These are phyloP conservation scores for Alnus rubra DNA, from an alignment of 306 rosid genomes.

Conservation along the genomic window DNA sequence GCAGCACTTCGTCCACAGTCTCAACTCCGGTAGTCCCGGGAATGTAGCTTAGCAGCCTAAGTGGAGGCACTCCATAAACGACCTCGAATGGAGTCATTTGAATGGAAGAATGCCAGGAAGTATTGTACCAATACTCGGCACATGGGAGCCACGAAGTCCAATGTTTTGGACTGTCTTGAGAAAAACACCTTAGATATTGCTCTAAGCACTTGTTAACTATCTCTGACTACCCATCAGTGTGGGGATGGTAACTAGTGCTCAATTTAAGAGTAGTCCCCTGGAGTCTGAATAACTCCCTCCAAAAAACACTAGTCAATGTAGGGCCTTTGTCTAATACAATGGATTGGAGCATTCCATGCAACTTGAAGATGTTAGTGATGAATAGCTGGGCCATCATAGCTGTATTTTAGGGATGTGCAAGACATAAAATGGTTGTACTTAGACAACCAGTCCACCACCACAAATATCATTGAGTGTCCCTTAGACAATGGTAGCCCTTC, in stretches of 20 bases:
- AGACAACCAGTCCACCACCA: no score
- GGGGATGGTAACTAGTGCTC: no score
- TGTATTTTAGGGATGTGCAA: neutral
- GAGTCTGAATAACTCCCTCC: neutral
- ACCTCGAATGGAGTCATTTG: neutral
- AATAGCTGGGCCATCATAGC: neutral
- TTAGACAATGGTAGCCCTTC: neutral
- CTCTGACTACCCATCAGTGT: no score
- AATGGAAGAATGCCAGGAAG: neutral
- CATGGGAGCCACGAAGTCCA: neutral
- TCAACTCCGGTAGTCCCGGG: no score
- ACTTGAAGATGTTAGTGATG: neutral
- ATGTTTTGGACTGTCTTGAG: neutral
- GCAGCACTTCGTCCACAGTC: no score
- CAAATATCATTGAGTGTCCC: no score
- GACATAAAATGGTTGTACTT: neutral
- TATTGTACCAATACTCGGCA: neutral
- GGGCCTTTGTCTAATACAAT: no score
- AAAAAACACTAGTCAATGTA: neutral
- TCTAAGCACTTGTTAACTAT: neutral
- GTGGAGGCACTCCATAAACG: no score
- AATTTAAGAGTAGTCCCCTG: no score
- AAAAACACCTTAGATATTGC: neutral
- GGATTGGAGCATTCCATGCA: no score
- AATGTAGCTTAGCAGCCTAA: no score